Conservation (phyloP, 306 rosid genomes). For the Gastrolobium villosum region DNA sequence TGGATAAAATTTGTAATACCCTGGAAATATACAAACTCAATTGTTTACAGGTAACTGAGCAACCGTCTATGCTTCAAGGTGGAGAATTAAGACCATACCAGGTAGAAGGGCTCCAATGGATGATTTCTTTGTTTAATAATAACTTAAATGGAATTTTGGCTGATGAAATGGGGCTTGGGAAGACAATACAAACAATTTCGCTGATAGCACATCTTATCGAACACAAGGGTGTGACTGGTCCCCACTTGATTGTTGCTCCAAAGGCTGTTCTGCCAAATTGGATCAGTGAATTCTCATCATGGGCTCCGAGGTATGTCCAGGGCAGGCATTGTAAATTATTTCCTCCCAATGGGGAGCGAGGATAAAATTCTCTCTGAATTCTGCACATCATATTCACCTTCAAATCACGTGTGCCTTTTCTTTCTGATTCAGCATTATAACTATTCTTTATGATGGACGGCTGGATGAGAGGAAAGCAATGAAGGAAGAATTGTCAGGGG, state of each 20-base stretch:
- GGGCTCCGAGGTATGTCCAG: conserved; percentile 91
- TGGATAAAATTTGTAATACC: conserved; percentile 30
- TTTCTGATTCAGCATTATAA: conserved; percentile 71
- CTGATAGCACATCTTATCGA: conserved; percentile 88
- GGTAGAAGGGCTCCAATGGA: conserved; percentile 99
- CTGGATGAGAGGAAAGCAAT: conserved; percentile 93
- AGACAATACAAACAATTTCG: conserved; percentile 97
- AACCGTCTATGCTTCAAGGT: conserved; percentile 93
- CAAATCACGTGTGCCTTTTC: conserved; percentile 45
- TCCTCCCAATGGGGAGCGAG: conserved; percentile 26
- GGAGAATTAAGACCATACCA: conserved; percentile 96
- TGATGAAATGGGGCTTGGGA: conserved; percentile 99
- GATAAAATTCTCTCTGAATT: conserved; percentile 38
- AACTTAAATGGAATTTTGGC: conserved; percentile 97
- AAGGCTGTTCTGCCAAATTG: conserved; percentile 99
- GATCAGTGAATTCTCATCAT: conserved; percentile 85
- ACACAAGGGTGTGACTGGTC: conserved; percentile 90
- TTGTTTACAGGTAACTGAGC: conserved; percentile 85
- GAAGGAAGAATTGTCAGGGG: conserved; percentile 91
- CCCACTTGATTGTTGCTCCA: conserved; percentile 98
- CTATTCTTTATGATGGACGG: conserved; percentile 93
- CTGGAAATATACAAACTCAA: conserved; percentile 47
- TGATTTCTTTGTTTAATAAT: conserved; percentile 97
- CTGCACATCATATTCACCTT: conserved; percentile 20
- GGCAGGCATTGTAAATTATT: conserved; percentile 28